phyloP scores from a whole-genome alignment of 371 early-diverging fungal species.

The Syncephalastrum sp. region DNA sequence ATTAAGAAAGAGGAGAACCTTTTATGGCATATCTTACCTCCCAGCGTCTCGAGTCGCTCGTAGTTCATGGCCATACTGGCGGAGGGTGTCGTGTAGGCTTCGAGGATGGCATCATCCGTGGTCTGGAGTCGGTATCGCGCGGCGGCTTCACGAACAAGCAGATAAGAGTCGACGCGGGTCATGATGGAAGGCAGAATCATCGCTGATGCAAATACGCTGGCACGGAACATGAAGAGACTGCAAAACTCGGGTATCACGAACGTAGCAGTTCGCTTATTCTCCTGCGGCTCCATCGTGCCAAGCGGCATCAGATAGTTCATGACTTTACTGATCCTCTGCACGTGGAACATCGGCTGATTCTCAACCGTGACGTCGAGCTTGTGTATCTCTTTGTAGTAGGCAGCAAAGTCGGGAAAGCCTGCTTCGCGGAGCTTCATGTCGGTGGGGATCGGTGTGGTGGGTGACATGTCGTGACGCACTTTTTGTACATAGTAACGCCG shows the following conservation, averaged over 20 bases:
- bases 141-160: conserved; percentile 60
- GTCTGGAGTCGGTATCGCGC: conserved; percentile 38
- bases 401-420: conserved; percentile 44
- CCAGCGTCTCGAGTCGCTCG: conserved; percentile 94
- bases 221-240: conserved; percentile 45
- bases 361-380: conserved; percentile 20
- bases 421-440: conserved; percentile 31
- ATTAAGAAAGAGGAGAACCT: background rate
- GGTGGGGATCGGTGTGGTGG: conserved; percentile 31
- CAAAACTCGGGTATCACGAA: conserved; percentile 63
- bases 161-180: conserved; percentile 63
- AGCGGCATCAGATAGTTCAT: conserved; percentile 56
- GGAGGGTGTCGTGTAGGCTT: conserved; percentile 76
- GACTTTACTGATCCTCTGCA: conserved; percentile 36
- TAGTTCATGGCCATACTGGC: conserved; percentile 77
- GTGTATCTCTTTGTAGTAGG: conserved; percentile 49
- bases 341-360: conserved; percentile 55
- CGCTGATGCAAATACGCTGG: conserved; percentile 52
- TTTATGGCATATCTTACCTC: conserved; percentile 38
- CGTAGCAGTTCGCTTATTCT: conserved; percentile 26
- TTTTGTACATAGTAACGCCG: conserved; percentile 60
- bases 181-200: conserved; percentile 68
- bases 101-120: conserved; percentile 50
- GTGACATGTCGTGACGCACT: conserved; percentile 43
- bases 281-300: conserved; percentile 16